These are phyloP conservation scores for Oryza officinalis DNA, from an alignment of 176 grass and related monocot species.

Conservation along the genomic window DNA sequence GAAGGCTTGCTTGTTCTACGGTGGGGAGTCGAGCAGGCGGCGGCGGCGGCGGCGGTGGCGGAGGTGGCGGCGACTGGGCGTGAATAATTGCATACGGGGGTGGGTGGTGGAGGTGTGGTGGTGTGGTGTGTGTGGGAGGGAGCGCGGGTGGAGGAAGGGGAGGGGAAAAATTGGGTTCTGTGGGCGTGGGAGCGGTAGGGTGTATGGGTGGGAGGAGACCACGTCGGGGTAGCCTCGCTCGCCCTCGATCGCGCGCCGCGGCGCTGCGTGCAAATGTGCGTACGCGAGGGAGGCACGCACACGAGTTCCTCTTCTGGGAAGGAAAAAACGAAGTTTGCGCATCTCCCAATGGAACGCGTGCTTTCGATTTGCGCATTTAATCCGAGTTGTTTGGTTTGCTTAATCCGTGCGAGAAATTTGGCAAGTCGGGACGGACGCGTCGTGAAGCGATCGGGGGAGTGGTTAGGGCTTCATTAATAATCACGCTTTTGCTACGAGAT, in stretches of 20 bases:
- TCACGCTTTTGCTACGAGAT: too few relatives aligned
- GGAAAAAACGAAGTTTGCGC: too few relatives aligned
- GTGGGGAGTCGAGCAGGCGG: background rate
- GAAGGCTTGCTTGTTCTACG: background rate
- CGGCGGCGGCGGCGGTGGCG: background rate
- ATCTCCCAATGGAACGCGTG: too few relatives aligned
- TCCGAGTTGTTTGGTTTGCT: background rate
- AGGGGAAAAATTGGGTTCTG: constrained; percentile 51
- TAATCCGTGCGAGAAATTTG: background rate
- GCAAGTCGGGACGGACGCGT: background rate
- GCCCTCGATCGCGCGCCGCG: too few relatives aligned
- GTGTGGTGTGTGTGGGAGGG: constrained; percentile 22
- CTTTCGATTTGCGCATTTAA: background rate
- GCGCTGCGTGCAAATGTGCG: background rate
- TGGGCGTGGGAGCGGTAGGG: constrained; percentile 45
- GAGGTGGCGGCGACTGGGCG: background rate
- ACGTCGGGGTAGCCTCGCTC: constrained; percentile 49
- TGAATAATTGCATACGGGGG: constrained; percentile 36
- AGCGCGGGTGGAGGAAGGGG: constrained; percentile 14
- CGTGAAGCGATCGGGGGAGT: too few relatives aligned
- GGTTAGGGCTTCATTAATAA: too few relatives aligned
- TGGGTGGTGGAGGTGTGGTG: background rate
- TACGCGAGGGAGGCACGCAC: too few relatives aligned
- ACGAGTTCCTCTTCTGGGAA: background rate
- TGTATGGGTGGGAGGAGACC: constrained; percentile 77